Evolutionary conservation across 768 basidiomycete genomes (phyloP), one percentile per base, ranked within the genome.

Genomic region (Collybia sp.): DNA sequence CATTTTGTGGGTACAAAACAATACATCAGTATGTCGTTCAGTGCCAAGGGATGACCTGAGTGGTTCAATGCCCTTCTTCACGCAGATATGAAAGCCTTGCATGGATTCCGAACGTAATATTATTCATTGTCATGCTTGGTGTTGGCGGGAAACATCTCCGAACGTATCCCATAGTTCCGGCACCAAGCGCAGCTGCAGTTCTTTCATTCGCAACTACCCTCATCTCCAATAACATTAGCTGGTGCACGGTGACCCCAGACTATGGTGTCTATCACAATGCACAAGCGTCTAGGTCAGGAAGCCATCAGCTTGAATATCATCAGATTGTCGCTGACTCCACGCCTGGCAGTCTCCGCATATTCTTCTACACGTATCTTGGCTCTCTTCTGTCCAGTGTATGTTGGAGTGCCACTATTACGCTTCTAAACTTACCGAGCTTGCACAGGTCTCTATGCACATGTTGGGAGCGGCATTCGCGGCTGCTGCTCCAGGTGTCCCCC

Each of bases 381-480:
- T 76, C 89, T 51, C 61, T 81, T 30, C 50, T 77, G 13, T 77
- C 88, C 15, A 75, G 71, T 46, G 85, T 87, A 55, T 44, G 79
- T 17, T n/a, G 10, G 17, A 4, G 12, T 19, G 18, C 39, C 30
- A 32, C 40, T 15, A 13, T 2, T 9, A 34, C 15, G 10, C 19
- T 16, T 12, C 20, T 30, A 43, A 12, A 42, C 13, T 39, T 40
- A 31, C 30, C 16, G 32, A 71, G 25, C 25, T 67, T 51, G 70
- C 40, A 41, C 64, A 53, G 65, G 73, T 52, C 66, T 75, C 59
- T n/a, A 54, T 61, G 44, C 66, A 69, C 58, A 74, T 82, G 57
- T 65, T 89, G 11, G 88, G 88, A 1, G 85, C 85, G 0, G 84
- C 85, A 0, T 82, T 83, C 44, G 79, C 76, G 2, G 67, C 77